A percentile compares a stretch with the other conserved stretches of the same genome.
These are phyloP conservation scores for Bryoerythrophyllum caledonicum DNA, from an alignment of 225 moss, liverwort and hornwort species.

Conservation along the genomic window DNA sequence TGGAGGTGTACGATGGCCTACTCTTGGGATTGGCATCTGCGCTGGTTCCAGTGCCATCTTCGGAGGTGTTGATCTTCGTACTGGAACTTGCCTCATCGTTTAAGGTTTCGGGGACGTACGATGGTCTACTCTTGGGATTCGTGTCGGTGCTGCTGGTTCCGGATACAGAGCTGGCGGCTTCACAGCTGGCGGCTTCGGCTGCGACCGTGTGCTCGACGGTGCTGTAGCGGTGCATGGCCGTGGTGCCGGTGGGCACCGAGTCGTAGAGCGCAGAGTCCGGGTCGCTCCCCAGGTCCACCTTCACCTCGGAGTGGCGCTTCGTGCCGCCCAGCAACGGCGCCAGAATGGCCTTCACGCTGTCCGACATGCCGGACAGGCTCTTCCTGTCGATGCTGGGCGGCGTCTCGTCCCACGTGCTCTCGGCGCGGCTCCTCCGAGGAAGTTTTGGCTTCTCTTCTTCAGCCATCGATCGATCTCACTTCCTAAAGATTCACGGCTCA, in stretches of 20 bases:
- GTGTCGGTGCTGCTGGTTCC: not conserved
- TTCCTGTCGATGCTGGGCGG: slow-evolving; percentile 32
- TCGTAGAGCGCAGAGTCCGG: slow-evolving; percentile 9
- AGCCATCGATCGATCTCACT: slow-evolving; percentile 14
- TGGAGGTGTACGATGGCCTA: not conserved
- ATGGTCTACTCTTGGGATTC: not conserved
- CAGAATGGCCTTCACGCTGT: slow-evolving; percentile 40
- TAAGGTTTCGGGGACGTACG: not conserved
- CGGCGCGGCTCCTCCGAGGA: not conserved
- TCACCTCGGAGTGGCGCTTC: slow-evolving; percentile 31
- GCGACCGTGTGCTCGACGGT: slow-evolving; percentile 12
- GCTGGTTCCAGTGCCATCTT: not conserved
- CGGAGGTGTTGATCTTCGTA: too few species aligned
- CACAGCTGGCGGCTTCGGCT: not conserved
- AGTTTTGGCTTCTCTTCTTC: slow-evolving; percentile 16
- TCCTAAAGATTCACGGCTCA: not conserved
- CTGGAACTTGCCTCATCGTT: not conserved
- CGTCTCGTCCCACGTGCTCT: slow-evolving; percentile 14
- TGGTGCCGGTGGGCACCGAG: slow-evolving; percentile 37
- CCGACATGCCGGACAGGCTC: slow-evolving; percentile 53
- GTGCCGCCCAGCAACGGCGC: slow-evolving; percentile 38
- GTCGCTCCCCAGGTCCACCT: slow-evolving; percentile 27
- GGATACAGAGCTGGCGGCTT: not conserved
- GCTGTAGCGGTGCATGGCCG: slow-evolving; percentile 41
- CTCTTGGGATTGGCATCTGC: not conserved